Evolutionary conservation across 768 basidiomycete species (phyloP).

Genomic region (Lyophyllum semitale): DNA sequence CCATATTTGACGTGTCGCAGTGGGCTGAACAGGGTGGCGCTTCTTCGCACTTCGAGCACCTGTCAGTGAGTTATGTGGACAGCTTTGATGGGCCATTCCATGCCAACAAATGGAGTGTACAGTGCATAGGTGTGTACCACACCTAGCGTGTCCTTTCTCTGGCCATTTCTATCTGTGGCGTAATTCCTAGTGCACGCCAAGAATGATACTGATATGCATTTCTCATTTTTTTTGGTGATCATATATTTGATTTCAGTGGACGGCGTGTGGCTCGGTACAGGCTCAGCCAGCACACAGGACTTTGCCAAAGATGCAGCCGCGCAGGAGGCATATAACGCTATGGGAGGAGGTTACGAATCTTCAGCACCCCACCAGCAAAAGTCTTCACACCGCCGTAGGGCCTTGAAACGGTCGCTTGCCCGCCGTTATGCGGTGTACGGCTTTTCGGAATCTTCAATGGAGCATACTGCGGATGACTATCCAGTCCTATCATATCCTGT

Average conservation of each 20-base stretch:
- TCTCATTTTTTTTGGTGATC: neutral
- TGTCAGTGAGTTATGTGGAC: neutral
- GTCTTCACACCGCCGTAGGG: neutral
- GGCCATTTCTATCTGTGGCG: neutral
- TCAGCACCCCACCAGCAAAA: neutral
- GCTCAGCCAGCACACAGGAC: neutral
- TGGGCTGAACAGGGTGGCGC: neutral
- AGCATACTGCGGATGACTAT: neutral
- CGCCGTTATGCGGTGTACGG: neutral
- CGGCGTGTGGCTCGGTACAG: neutral
- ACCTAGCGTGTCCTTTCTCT: neutral
- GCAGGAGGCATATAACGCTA: neutral
- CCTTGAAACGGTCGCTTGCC: neutral
- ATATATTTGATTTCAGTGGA: neutral
- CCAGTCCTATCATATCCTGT: neutral
- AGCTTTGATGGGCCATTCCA: neutral
- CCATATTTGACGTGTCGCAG: neutral
- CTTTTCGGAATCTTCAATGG: neutral
- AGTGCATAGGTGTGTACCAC: neutral
- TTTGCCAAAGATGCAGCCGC: neutral
- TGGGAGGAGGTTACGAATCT: neutral
- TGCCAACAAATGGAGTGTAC: neutral
- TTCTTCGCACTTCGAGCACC: neutral
- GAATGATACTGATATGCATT: neutral
- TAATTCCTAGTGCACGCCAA: too few relatives aligned